Base-by-base conservation (phyloP, 768 basidiomycete species). In the Phylloporus sp. region DNA sequence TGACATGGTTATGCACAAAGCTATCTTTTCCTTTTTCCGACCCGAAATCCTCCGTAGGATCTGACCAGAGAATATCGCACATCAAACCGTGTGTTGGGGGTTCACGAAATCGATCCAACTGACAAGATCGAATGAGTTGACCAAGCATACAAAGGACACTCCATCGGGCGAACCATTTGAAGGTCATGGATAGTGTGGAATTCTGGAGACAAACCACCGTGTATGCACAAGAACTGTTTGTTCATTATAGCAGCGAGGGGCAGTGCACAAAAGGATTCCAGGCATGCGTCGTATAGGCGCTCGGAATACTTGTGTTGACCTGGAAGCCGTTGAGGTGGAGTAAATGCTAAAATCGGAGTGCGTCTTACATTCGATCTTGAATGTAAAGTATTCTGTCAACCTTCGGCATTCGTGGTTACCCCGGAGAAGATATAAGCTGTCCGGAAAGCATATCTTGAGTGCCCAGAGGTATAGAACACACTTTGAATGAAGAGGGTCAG, bases 221-320 rank as follows among this genome's bases (percentile, higher is more conserved):
- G 84, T 42, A 86, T 83, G 62, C 84, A 86, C 50, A 86, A 68
- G 67, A 86, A 86, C 59, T 86, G 84, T 60, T 84, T 84, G 70
- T 86, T 86, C 84, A 86, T 86, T 59, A 86, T 72, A 22, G 84
- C 84, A 2, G 84, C 84, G 5, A 86, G 70, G 1, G 84, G 84
- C 4, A 86, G 73, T 6, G 79, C 74, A 58, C 83, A 86, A 71
- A 86, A 86, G 1, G 79, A 78, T 33, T 82, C 76, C 78, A 84
- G 82, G 71, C 80, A 82, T 9, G 81, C 84, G 42, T 86, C 80
- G 59, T 86, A 86, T 47, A 86, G 70, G n/a, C 72, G 73, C 54
- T 84, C 83, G 7, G 82, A 84, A 62, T 86, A 86, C 66, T 86
- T 86, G 70, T 79, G 84, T 61, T 82, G 80, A 68, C 82, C 81